A percentile compares a stretch with the other conserved stretches of the same genome.
These are phyloP conservation scores for Ceratobasidium sp. DNA, from an alignment of 1,284 basidiomycete species.

Conservation along the genomic window DNA sequence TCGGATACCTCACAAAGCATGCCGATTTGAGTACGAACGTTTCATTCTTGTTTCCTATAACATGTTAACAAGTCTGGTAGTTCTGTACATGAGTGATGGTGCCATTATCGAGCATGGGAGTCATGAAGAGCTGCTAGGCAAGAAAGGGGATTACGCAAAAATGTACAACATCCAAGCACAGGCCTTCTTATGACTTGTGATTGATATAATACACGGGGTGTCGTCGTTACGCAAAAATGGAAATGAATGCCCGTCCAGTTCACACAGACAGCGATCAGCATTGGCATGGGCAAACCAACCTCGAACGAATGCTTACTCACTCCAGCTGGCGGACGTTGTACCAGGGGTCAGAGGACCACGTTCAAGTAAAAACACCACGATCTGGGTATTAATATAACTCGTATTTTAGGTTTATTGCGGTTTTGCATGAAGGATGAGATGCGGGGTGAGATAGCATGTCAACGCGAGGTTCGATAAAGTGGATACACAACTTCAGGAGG, in stretches of 20 bases:
- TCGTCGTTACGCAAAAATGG: not conserved
- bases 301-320: no score
- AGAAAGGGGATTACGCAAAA: constrained; percentile 63
- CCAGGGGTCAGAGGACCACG: no score
- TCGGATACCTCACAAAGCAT: constrained; percentile 42
- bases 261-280: no score
- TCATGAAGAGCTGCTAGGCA: constrained; percentile 60
- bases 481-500: no score
- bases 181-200: constrained; percentile 55
- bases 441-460: no score
- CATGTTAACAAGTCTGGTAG: not conserved
- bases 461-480: no score
- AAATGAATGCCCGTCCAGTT: not conserved
- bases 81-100: constrained; percentile 63
- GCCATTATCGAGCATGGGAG: constrained; percentile 64
- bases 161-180: constrained; percentile 69
- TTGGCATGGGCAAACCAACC: no score
- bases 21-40: constrained; percentile 37
- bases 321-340: no score
- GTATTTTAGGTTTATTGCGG: no score
- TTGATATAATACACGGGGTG: not conserved
- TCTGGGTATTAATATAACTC: no score
- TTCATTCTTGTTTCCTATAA: not conserved
- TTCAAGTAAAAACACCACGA: no score
- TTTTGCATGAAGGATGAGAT: no score